Percentiles rank a stretch among this genome's conserved stretches.
phyloP scores from a whole-genome alignment of 73 alveolate species.

The Paramecium caudatum region DNA sequence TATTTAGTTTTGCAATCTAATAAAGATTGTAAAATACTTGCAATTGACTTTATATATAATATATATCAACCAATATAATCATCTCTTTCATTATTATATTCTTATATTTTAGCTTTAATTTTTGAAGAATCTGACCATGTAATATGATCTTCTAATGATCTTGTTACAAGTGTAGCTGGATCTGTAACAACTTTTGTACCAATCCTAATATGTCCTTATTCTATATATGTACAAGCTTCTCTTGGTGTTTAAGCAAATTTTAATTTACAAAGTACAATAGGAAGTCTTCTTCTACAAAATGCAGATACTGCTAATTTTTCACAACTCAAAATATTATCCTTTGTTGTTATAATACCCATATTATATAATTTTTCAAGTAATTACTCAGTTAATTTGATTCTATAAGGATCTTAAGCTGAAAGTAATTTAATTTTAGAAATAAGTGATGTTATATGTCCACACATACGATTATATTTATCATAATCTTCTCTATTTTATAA shows the following conservation, averaged over 20 bases:
- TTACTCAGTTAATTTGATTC: conserved; percentile 96
- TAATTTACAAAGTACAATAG: conserved; percentile 94
- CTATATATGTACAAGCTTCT: conserved; percentile 90
- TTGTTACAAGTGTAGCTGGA: conserved; percentile 98
- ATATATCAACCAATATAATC: conserved; percentile 86
- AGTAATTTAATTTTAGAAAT: conserved; percentile 93
- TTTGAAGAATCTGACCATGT: conserved; percentile 95
- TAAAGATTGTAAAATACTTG: not conserved
- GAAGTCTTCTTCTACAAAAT: conserved; percentile 98
- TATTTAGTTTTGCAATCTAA: conserved; percentile 51
- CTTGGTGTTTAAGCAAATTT: conserved; percentile 92
- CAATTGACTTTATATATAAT: not conserved
- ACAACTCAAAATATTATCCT: conserved; percentile 84
- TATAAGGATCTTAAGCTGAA: conserved; percentile 90
- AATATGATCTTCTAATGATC: conserved; percentile 98
- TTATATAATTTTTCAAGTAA: conserved; percentile 93
- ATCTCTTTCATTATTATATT: conserved; percentile 93
- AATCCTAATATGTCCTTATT: conserved; percentile 94
- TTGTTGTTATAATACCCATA: conserved; percentile 92
- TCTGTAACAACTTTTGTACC: conserved; percentile 99
- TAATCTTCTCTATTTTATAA: conserved; percentile 98
- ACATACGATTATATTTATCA: conserved; percentile 94
- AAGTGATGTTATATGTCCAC: conserved; percentile 93
- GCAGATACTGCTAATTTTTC: conserved; percentile 96
- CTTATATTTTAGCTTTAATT: conserved; percentile 93